Base-by-base conservation (phyloP, 2,329 filamentous ascomycete species). In the Penicillium polonicum region DNA sequence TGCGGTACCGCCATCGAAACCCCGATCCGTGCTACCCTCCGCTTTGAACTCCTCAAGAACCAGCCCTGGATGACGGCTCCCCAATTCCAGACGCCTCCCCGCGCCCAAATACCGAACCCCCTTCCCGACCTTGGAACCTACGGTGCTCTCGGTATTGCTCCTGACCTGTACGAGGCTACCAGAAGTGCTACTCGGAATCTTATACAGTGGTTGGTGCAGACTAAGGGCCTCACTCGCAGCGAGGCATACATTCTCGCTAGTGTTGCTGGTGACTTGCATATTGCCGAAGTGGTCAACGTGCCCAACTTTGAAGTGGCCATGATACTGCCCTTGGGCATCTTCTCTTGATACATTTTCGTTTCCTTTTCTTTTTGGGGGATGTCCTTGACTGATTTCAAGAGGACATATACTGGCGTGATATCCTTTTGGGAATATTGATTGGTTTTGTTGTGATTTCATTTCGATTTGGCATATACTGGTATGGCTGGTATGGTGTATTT, bases 1-100 rank as follows among this genome's bases (percentile, higher is more conserved):
- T 83, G 81, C 61, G 81, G 82, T 6, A 82, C 80, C n/a, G 82
- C 82, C 7, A 81, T 84, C 62, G 82, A 84, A 72, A 83, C 81
- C 27, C 76, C 80, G 1, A 79, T 82, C 70, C 76, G 71, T 57
- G 81, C 80, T 0, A 77, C 75, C 0, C 63, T 84, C 35, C 75
- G 77, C n/a, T 74, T 84, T 36, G 79, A 76, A 3, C 70, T 83
- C 7, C 73, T 78, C 55, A 81, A 80, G 66, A 72, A 74, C 49
- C 79, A 76, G 61, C 65, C 71, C 13, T 82, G 77, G 75, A 71
- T 82, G 29, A 73, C 72, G 29, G 76, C 77, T 19, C 81, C 81
- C 39, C 80, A 83, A 66, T 82, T 79, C 62, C 62, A 77, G 54
- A 82, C 77, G 1, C 65, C 72, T 10, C 65, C 72, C 39, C 61